Evolutionary conservation across 73 alveolate genomes (phyloP).

Genomic region (Symbiodinium pilosum): DNA sequence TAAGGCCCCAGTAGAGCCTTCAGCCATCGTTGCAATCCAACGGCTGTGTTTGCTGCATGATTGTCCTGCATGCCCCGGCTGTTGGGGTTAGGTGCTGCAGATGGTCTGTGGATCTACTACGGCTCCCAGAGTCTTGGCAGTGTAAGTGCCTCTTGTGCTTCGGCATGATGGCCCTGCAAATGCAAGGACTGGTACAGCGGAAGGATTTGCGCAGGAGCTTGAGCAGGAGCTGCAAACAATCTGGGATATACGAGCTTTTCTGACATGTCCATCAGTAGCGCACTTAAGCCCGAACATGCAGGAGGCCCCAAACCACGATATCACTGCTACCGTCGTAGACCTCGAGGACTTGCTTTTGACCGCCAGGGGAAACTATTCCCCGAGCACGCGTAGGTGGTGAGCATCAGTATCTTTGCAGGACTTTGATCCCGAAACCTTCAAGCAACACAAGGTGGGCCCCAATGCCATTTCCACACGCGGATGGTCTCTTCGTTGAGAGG

Average conservation of each 20-base stretch:
- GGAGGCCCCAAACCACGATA: slow-evolving; percentile 50
- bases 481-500: not conserved
- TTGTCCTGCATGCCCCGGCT: too few species aligned
- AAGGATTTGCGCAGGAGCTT: slow-evolving; percentile 58
- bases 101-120: slow-evolving; percentile 76
- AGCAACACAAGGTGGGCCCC: slow-evolving; percentile 34
- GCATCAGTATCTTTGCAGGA: not conserved
- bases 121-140: slow-evolving; percentile 41
- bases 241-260: too few species aligned
- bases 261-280: too few species aligned
- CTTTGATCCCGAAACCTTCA: slow-evolving; percentile 57
- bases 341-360: slow-evolving; percentile 11
- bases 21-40: too few species aligned
- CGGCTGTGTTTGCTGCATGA: too few species aligned
- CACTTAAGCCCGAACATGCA: not conserved
- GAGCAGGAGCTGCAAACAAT: slow-evolving; percentile 18
- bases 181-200: slow-evolving; percentile 72
- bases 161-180: too few species aligned
- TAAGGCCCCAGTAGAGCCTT: too few species aligned
- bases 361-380: not conserved
- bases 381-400: not conserved
- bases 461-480: not conserved
- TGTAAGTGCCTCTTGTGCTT: too few species aligned
- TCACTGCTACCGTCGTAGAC: slow-evolving; percentile 45
- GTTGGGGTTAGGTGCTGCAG: not conserved